Base-by-base conservation (phyloP, 1,284 basidiomycete genomes). In the Phellopilus nigrolimitatus region DNA sequence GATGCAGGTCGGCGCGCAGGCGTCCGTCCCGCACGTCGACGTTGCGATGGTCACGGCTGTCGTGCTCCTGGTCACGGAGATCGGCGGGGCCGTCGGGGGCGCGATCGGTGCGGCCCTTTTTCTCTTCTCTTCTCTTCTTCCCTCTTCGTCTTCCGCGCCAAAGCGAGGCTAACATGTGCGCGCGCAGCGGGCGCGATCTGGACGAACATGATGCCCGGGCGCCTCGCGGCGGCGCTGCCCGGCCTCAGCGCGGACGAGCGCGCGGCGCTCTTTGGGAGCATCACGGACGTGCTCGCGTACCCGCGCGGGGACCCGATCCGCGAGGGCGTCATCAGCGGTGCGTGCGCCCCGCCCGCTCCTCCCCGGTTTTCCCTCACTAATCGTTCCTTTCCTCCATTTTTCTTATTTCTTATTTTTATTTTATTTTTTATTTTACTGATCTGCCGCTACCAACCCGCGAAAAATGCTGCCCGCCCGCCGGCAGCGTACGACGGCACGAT, bases 21-120 rank as follows among this genome's bases (percentile, higher is more conserved):
- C 87, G 2, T 73, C 80, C 8, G 89, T 91, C 1, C 71, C 81
- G 0, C 89, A 90, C 62, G 66, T 70, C 24, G 88, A 93, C 59
- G 82, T 93, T 19, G 91, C 88, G 0, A 82, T 85, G 58, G 85
- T 86, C 48, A 93, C 87, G 3, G 91, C 91, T 0, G 73, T 92
- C 56, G 80, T 92, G 12, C 71, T 93, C 28, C 75, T 94, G 33
- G 76, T 88, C 60, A 84, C 86, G 8, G 88, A 92, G 65, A 82
- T 90, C 55, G 89, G 88, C 40, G 82, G 82, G 15, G 79, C 79
- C 0, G 73, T 88, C 15, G 87, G 88, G n/a, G 76, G 71, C 22
- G 84, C 84, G 5, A 73, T 84, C 43, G 76, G 77, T 79, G 52
- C 7, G 73, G 22, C 9, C 68, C 36, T 50, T 12, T 13, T 30